These are phyloP conservation scores for Tetrastigma voinierianum DNA, from an alignment of 164 flowering plant genomes.

Conservation along the genomic window DNA sequence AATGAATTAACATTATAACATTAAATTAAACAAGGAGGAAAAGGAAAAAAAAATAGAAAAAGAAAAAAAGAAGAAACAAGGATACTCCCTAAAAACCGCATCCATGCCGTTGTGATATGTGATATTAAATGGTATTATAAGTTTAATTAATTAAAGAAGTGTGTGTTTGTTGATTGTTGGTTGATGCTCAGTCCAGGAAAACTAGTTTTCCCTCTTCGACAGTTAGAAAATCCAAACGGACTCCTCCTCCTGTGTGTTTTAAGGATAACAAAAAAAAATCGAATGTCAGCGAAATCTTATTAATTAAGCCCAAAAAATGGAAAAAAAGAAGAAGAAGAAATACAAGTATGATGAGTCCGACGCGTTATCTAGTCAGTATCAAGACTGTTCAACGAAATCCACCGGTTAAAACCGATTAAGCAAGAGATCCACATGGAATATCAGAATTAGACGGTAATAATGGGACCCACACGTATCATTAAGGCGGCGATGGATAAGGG, in stretches of 20 bases:
- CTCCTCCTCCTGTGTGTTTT: constrained; percentile 30
- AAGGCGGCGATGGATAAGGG: not conserved
- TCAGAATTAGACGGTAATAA: not conserved
- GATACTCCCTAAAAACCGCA: constrained; percentile 78
- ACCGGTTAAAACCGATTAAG: not conserved
- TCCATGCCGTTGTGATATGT: constrained; percentile 39
- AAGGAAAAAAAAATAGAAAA: constrained; percentile 13
- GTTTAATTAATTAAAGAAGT: constrained; percentile 13
- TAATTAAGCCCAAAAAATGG: not conserved
- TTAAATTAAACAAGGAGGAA: not conserved
- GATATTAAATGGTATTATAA: constrained; percentile 8
- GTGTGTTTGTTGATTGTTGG: constrained; percentile 17
- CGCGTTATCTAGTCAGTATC: too few species aligned
- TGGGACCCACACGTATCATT: not conserved
- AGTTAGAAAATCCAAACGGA: constrained; percentile 46
- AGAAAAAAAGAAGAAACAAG: constrained; percentile 36
- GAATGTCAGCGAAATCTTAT: not conserved
- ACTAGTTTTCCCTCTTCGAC: constrained; percentile 23
- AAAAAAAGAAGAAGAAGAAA: not conserved
- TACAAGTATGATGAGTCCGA: too few species aligned
- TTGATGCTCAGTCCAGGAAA: constrained; percentile 20
- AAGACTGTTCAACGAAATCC: not conserved
- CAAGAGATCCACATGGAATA: not conserved
- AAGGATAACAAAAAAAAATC: not conserved
- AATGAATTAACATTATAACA: constrained; percentile 4